Conservation (phyloP, 1,284 basidiomycete species). For the Cutaneotrichosporon curvatum region DNA sequence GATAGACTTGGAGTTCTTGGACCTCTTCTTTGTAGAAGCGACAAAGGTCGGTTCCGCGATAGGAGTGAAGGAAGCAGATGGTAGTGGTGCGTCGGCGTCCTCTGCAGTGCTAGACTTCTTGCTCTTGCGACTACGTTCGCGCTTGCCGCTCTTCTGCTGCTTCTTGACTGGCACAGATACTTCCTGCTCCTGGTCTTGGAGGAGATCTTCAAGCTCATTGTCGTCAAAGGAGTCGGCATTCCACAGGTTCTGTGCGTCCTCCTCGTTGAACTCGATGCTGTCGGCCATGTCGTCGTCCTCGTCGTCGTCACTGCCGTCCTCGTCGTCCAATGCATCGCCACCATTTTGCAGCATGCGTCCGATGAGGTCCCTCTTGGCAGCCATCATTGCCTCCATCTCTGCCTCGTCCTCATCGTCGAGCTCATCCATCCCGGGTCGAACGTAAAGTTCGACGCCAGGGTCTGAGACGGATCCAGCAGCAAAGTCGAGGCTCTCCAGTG, state of each 20-base stretch:
- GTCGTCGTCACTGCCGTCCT: slow-evolving; percentile 19
- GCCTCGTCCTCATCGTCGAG: slow-evolving; percentile 39
- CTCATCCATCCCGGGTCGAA: slow-evolving; percentile 17
- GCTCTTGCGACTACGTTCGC: slow-evolving; percentile 26
- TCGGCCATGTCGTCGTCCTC: slow-evolving; percentile 11
- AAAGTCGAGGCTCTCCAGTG: slow-evolving; percentile 75
- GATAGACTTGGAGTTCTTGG: slow-evolving; percentile 22
- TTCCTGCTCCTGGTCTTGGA: slow-evolving; percentile 24
- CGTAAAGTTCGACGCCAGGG: slow-evolving; percentile 38
- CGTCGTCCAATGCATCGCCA: slow-evolving; percentile 15
- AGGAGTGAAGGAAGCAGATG: slow-evolving; percentile 32
- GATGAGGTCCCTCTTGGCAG: slow-evolving; percentile 21
- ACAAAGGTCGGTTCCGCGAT: slow-evolving; percentile 33
- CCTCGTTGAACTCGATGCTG: no score
- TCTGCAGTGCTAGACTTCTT: slow-evolving; percentile 28
- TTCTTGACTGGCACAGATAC: slow-evolving; percentile 20
- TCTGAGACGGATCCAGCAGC: slow-evolving; percentile 51
- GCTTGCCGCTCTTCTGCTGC: slow-evolving; percentile 23
- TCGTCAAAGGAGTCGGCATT: slow-evolving; percentile 35
- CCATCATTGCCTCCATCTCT: slow-evolving; percentile 26
- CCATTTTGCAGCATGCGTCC: slow-evolving; percentile 14
- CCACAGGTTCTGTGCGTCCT: no score
- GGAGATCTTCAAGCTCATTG: slow-evolving; percentile 36
- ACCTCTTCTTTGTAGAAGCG: slow-evolving; percentile 19
- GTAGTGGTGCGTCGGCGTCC: slow-evolving; percentile 5